Base-by-base conservation (phyloP, 2,329 filamentous ascomycete genomes). In the Fusarium coffeatum region DNA sequence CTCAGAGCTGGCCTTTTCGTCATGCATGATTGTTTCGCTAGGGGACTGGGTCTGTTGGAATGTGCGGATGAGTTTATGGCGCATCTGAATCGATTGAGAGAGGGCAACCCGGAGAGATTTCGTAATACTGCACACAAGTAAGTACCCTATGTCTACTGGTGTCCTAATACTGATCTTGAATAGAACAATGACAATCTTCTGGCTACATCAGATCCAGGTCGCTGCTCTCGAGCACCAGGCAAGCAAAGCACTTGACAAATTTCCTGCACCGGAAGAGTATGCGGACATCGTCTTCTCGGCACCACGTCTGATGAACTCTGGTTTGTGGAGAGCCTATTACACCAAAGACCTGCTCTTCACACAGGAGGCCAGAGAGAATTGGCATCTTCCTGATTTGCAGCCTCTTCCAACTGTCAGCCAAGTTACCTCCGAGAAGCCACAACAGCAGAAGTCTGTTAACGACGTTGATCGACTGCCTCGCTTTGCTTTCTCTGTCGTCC, bases 181-280 rank as follows among this genome's bases (percentile, higher is more conserved):
- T 3, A 78, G 76, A 6, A 78, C 76, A 3, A 77, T 80, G 75
- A 80, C 79, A 0, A 62, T 76, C 5, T 80, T 80, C 48, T 80
- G 79, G 76, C 70, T 80, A 5, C 67, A 78, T 22, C 76, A 78
- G n/a, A 75, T 80, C 1, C 76, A 78, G 18, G 54, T 76, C 5
- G 76, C 79, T 3, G 70, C 78, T 10, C 59, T 76, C 3, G 66
- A 68, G 13, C 76, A 75, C 50, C 72, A 74, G 43, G 50, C 71
- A 5, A 49, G 64, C 10, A 54, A 65, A 3, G 23, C 51, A 15
- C 28, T 56, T 3, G 27, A 34, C 3, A 53, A 63, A 3, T 68
- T 75, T 6, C 71, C 74, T 4, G 22, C 59, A 0, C 62, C 48
- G 3, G 51, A 60, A 8, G 70, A 66, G 25, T 80, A 78, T 15